Percentiles rank a stretch among this genome's conserved stretches.
Conservation (phyloP, 2,329 filamentous ascomycete genomes). For the Fusarium nanum region DNA sequence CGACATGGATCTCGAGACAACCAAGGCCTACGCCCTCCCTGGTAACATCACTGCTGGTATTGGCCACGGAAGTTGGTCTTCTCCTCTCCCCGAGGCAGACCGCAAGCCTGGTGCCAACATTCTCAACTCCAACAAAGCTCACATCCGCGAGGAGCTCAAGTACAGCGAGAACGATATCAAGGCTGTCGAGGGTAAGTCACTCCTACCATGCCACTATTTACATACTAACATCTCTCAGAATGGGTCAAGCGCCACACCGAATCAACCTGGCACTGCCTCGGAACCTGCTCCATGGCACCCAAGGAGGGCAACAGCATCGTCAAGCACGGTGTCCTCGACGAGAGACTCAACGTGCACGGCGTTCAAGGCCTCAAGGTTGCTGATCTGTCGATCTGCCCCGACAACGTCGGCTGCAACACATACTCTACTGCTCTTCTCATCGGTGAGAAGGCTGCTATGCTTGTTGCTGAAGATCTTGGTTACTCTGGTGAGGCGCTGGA, state of each 20-base stretch:
- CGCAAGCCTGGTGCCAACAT: constrained; percentile 57
- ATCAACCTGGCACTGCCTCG: constrained; percentile 65
- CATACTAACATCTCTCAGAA: constrained; percentile 49
- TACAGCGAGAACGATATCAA: constrained; percentile 73
- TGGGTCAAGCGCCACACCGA: constrained; percentile 79
- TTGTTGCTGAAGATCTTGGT: constrained; percentile 78
- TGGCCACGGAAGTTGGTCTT: constrained; percentile 78
- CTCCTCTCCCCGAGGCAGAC: constrained; percentile 66
- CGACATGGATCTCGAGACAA: constrained; percentile 80
- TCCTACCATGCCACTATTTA: accelerated
- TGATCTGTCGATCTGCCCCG: constrained; percentile 80
- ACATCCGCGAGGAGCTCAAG: constrained; percentile 70
- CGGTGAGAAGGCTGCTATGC: constrained; percentile 60
- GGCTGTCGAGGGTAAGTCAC: constrained; percentile 67
- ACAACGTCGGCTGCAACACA: constrained; percentile 79
- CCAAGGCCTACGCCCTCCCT: constrained; percentile 78
- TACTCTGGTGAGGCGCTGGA: constrained; percentile 79
- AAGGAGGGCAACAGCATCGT: constrained; percentile 82
- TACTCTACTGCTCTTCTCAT: constrained; percentile 53
- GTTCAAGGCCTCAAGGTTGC: constrained; percentile 82
- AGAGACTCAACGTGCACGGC: constrained; percentile 81
- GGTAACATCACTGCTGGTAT: constrained; percentile 78
- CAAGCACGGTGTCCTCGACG: constrained; percentile 81
- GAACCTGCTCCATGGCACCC: constrained; percentile 82
- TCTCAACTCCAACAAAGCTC: constrained; percentile 73